Conservation (phyloP, 2,329 filamentous ascomycete genomes). For the Fusarium odoratissimum region DNA sequence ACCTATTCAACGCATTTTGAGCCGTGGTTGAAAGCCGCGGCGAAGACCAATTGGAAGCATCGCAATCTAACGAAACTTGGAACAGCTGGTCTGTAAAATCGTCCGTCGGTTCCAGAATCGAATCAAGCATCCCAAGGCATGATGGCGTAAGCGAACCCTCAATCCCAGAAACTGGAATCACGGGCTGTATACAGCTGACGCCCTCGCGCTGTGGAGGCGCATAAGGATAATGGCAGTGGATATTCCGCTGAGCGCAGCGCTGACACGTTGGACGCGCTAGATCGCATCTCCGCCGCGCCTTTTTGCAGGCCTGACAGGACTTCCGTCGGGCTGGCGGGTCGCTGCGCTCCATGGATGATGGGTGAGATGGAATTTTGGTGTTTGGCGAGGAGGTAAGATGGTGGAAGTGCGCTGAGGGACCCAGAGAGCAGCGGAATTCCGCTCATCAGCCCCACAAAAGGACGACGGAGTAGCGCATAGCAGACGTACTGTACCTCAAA, state of each 20-base stretch:
- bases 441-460: background rate
- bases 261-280: background rate
- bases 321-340: constrained; percentile 1
- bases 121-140: background rate
- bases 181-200: fast-evolving
- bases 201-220: background rate
- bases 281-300: background rate
- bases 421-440: background rate
- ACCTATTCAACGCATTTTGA: background rate
- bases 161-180: fast-evolving
- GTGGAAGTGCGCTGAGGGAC: background rate
- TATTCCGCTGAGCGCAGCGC: background rate
- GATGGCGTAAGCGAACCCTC: fast-evolving
- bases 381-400: background rate
- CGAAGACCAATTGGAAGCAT: fast-evolving
- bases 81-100: background rate
- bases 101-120: background rate
- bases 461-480: background rate
- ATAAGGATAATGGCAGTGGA: constrained; percentile 2
- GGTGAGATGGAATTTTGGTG: background rate
- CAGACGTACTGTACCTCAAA: background rate
- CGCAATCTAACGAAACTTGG: background rate
- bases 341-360: background rate
- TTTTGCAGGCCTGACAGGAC: constrained; percentile 1
- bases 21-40: background rate